A percentile compares a stretch with the other conserved stretches of the same genome.
phyloP scores from a whole-genome alignment of 306 rosid genomes.

The Sphenostylis stenocarpa region DNA sequence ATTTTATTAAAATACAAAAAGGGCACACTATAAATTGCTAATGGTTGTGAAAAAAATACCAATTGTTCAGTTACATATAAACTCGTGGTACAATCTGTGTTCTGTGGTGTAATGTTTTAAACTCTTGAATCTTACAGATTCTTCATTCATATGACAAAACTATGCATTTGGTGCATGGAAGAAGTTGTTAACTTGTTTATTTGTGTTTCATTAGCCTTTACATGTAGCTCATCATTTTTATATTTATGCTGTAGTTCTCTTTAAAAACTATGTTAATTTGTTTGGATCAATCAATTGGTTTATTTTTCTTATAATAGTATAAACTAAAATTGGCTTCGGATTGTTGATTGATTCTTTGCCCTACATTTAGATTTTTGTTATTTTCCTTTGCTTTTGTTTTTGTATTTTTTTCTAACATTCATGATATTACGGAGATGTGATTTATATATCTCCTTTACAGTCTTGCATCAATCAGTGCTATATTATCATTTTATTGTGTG shows the following conservation, averaged over 20 bases:
- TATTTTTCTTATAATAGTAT: neutral
- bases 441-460: neutral
- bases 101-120: neutral
- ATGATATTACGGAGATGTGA: neutral
- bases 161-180: neutral
- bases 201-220: neutral
- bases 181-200: neutral
- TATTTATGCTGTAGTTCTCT: neutral
- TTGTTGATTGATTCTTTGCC: neutral
- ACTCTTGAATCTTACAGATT: neutral
- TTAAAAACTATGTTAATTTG: neutral
- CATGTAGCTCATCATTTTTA: neutral
- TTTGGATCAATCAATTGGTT: neutral
- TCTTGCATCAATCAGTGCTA: neutral
- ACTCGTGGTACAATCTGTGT: neutral
- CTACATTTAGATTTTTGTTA: neutral
- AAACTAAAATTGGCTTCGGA: neutral
- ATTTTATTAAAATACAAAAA: neutral
- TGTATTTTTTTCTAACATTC: neutral
- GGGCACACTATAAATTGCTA: neutral
- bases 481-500: neutral
- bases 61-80: neutral
- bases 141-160: conserved; percentile 1
- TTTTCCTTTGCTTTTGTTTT: neutral
- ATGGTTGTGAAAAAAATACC: neutral